Conservation (phyloP, 768 basidiomycete species). For the Lentinula detonsa region DNA sequence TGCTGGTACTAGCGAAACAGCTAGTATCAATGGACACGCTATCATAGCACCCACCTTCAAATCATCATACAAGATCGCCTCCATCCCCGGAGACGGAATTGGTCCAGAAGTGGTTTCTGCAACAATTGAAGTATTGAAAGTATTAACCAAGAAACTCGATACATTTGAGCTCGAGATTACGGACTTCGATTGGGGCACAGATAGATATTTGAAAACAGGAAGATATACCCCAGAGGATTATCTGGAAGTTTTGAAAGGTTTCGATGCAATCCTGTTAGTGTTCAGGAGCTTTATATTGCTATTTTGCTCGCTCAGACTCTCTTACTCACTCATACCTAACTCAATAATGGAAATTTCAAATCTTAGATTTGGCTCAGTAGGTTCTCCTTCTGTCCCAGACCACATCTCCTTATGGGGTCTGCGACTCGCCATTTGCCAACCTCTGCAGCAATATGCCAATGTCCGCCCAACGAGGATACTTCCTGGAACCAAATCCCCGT, state of each 20-base stretch:
- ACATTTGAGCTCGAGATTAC: conserved; percentile 37
- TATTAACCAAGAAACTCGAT: conserved; percentile 34
- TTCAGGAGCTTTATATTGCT: not conserved
- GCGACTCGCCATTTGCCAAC: conserved; percentile 43
- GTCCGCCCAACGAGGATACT: conserved; percentile 44
- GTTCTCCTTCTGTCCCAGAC: conserved; percentile 47
- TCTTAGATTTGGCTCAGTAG: conserved; percentile 23
- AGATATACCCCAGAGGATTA: conserved; percentile 40
- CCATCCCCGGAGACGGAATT: conserved; percentile 49
- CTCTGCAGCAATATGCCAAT: conserved; percentile 46
- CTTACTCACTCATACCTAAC: not conserved
- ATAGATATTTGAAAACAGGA: conserved; percentile 40
- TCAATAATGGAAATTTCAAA: no score
- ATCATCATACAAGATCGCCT: conserved; percentile 32
- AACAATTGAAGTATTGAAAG: conserved; percentile 38
- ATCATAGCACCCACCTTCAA: conserved; percentile 4
- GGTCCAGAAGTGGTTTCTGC: conserved; percentile 48
- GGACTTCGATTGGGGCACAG: conserved; percentile 42
- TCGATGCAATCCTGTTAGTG: conserved; percentile 30
- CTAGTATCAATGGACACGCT: not conserved
- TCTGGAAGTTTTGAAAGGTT: conserved; percentile 30
- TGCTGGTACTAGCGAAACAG: not conserved
- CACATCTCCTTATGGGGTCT: conserved; percentile 54
- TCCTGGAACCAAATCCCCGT: conserved; percentile 38
- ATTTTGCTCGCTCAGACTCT: not conserved